Conservation (phyloP, 176 grass and related monocot species). For the Triticum timopheevii region DNA sequence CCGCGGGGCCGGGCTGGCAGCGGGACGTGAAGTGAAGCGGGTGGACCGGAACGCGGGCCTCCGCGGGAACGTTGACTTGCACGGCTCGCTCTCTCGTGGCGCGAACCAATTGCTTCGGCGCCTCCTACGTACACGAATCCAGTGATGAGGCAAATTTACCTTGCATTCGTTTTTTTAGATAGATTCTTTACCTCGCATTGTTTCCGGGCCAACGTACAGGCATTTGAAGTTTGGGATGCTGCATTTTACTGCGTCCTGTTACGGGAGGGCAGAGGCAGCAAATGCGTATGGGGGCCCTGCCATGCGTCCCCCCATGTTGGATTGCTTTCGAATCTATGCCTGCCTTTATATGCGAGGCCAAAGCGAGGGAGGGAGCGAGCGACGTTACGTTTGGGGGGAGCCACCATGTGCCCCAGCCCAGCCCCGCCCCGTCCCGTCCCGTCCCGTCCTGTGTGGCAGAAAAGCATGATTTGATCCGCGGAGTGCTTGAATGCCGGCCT, state of each 20-base stretch:
- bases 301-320: background rate
- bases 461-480: no score
- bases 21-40: background rate
- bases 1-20: background rate
- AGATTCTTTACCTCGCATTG: no score
- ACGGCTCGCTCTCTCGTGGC: background rate
- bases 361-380: background rate
- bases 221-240: no score
- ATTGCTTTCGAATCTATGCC: background rate
- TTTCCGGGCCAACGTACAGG: no score
- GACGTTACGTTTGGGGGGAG: background rate
- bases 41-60: background rate
- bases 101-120: background rate
- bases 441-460: no score
- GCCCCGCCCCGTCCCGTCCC: no score
- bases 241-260: no score
- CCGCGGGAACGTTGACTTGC: constrained; percentile 24
- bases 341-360: background rate
- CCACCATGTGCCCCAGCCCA: background rate
- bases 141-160: no score
- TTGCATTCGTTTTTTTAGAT: no score
- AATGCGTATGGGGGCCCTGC: background rate
- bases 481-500: no score
- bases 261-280: no score
- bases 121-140: no score